phyloP scores from a whole-genome alignment of 805 yeast genomes.

The Cyberlindnera mississippiensis region DNA sequence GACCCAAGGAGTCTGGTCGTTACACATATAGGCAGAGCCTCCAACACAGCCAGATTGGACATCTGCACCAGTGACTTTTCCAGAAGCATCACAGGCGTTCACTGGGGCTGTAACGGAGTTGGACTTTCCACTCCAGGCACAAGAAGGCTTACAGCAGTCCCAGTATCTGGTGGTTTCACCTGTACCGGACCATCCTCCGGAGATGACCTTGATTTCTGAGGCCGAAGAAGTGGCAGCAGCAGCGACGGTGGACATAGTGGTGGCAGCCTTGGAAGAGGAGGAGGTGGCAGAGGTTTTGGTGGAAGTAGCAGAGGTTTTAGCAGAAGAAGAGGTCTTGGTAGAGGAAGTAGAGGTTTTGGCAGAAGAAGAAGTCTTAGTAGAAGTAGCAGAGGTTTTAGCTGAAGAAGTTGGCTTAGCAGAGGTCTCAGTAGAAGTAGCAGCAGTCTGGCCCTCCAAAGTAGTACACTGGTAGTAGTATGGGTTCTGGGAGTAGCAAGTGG shows the following conservation, averaged over 20 bases:
- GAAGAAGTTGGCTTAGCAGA: slow-evolving; percentile 1
- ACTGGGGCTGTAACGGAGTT: slow-evolving; percentile 7
- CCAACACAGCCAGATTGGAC: slow-evolving; percentile 15
- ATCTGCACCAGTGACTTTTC: slow-evolving; percentile 10
- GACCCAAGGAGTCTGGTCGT: slow-evolving; percentile 15
- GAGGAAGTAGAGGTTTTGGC: not conserved
- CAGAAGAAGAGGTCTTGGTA: not conserved
- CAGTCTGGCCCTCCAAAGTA: not conserved
- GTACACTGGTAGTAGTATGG: slow-evolving; percentile 28
- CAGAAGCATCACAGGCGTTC: slow-evolving; percentile 13
- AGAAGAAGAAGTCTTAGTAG: not conserved
- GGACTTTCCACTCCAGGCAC: slow-evolving; percentile 15
- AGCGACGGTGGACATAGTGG: slow-evolving; percentile 4
- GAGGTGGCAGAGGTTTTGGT: slow-evolving; percentile 5
- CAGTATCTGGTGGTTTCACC: slow-evolving; percentile 15
- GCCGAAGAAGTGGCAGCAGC: not conserved
- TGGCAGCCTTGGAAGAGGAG: slow-evolving; percentile 4
- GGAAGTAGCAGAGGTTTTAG: not conserved
- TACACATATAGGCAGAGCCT: slow-evolving; percentile 15
- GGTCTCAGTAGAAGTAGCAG: not conserved
- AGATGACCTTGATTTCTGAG: not conserved
- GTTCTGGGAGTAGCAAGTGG: slow-evolving; percentile 23
- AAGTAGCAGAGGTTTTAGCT: not conserved
- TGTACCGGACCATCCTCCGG: slow-evolving; percentile 14
- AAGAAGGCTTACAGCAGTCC: slow-evolving; percentile 17